A percentile compares a stretch with the other conserved stretches of the same genome.
Evolutionary conservation across 2,329 filamentous ascomycete genomes (phyloP).

Genomic region (Ilyonectria destructans): DNA sequence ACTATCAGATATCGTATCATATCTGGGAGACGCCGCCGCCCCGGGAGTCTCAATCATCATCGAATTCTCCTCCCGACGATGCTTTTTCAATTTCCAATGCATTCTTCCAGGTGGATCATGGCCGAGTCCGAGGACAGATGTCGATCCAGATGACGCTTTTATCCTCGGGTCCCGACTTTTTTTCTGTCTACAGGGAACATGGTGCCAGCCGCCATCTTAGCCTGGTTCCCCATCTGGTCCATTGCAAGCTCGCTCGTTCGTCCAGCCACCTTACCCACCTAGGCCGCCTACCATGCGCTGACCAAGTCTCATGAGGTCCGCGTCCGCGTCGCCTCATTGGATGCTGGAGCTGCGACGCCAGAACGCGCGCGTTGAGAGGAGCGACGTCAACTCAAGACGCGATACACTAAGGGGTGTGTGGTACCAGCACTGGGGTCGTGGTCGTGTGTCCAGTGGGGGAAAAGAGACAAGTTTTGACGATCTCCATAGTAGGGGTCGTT

Average conservation of each 20-base stretch:
- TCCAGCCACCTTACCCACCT: constrained; percentile 44
- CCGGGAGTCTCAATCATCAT: constrained; percentile 7
- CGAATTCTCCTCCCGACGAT: constrained; percentile 23
- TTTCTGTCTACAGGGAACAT: constrained; percentile 40
- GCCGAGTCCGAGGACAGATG: constrained; percentile 29
- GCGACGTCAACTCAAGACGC: constrained; percentile 28
- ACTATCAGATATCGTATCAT: constrained; percentile 21
- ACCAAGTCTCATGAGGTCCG: constrained; percentile 47
- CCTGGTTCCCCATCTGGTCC: constrained; percentile 32
- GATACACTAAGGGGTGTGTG: constrained; percentile 23
- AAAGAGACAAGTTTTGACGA: constrained; percentile 30
- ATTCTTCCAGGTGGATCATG: constrained; percentile 36
- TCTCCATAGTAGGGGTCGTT: constrained; percentile 15
- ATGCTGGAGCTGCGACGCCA: constrained; percentile 38
- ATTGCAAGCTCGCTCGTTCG: constrained; percentile 42
- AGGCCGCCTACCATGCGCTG: constrained; percentile 36
- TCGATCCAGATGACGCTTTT: constrained; percentile 37
- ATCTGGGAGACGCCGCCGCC: background rate
- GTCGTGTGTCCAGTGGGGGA: constrained; percentile 32
- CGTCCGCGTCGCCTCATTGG: constrained; percentile 44
- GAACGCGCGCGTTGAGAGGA: constrained; percentile 46
- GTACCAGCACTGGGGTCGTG: constrained; percentile 23
- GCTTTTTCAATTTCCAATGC: constrained; percentile 35
- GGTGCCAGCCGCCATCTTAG: constrained; percentile 46
- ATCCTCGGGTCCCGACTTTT: constrained; percentile 31